phyloP scores from a whole-genome alignment of 768 basidiomycete species.

The Phylloporus sp. region DNA sequence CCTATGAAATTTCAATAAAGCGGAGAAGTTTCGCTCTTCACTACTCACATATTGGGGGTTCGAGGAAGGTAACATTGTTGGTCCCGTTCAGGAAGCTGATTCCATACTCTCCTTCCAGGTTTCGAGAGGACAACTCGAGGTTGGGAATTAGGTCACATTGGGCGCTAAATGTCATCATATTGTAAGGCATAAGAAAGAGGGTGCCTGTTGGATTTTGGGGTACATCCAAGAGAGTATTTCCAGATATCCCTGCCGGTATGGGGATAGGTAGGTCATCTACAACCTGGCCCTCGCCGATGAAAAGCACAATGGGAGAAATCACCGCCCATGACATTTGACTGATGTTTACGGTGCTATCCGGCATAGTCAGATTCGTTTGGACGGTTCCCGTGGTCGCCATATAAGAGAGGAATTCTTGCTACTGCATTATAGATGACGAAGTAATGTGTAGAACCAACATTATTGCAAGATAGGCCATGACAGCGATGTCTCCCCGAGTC shows the following conservation, averaged over 20 bases:
- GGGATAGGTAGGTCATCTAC: no score
- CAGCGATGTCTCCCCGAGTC: not conserved
- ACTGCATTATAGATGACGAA: not conserved
- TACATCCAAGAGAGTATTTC: not conserved
- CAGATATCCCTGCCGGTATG: not conserved
- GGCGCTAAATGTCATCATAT: not conserved
- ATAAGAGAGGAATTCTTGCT: no score
- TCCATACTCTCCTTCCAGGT: not conserved
- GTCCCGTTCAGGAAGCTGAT: not conserved
- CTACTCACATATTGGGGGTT: not conserved
- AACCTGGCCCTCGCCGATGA: not conserved
- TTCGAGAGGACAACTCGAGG: not conserved
- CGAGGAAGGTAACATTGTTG: not conserved
- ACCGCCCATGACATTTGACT: not conserved
- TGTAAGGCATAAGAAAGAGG: no score
- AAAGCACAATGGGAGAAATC: not conserved
- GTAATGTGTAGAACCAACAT: not conserved
- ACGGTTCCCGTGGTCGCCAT: no score
- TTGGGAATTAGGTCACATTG: not conserved
- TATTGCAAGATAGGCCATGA: not conserved
- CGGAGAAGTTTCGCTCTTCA: not conserved
- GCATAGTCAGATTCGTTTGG: not conserved
- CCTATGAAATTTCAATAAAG: not conserved
- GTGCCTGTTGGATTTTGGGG: not conserved
- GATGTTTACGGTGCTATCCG: not conserved